Evolutionary conservation across 495 filamentous ascomycete species (phyloP).

Genomic region (Aspergillus avenaceus): DNA sequence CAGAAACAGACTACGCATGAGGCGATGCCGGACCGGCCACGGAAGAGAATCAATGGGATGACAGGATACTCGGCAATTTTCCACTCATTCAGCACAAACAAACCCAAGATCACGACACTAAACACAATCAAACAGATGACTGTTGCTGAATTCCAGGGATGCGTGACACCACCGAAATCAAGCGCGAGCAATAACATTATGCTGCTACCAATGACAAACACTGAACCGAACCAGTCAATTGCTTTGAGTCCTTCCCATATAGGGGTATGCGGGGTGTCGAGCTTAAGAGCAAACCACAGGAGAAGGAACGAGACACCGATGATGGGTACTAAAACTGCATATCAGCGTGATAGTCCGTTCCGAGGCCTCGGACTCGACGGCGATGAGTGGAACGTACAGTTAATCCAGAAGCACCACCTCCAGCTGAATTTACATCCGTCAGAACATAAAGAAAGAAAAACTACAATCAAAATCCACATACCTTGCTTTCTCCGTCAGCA

Average conservation of each 20-base stretch:
- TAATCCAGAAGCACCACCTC: conserved; percentile 48
- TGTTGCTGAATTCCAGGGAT: conserved; percentile 62
- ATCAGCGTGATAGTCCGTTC: too few species aligned
- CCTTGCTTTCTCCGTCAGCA: conserved; percentile 47
- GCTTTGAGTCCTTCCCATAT: conserved; percentile 59
- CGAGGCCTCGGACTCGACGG: neutral
- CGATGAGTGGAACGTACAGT: conserved; percentile 29
- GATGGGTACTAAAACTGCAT: neutral
- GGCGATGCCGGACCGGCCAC: conserved; percentile 35
- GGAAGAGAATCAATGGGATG: conserved; percentile 66
- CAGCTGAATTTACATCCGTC: conserved; percentile 7
- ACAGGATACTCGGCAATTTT: conserved; percentile 65
- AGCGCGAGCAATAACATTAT: conserved; percentile 70
- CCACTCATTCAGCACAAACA: conserved; percentile 65
- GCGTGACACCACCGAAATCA: conserved; percentile 60
- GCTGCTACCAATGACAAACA: conserved; percentile 58
- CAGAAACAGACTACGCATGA: conserved; percentile 38
- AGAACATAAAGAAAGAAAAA: too few species aligned
- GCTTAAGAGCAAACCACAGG: conserved; percentile 54
- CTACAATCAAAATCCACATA: too few species aligned
- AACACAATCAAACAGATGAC: conserved; percentile 72
- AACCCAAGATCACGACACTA: conserved; percentile 47
- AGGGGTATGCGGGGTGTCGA: conserved; percentile 63
- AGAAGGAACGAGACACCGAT: conserved; percentile 27
- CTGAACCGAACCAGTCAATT: conserved; percentile 63